Conservation (phyloP, 169 alveolate genomes). For the Perkinsus olseni region DNA sequence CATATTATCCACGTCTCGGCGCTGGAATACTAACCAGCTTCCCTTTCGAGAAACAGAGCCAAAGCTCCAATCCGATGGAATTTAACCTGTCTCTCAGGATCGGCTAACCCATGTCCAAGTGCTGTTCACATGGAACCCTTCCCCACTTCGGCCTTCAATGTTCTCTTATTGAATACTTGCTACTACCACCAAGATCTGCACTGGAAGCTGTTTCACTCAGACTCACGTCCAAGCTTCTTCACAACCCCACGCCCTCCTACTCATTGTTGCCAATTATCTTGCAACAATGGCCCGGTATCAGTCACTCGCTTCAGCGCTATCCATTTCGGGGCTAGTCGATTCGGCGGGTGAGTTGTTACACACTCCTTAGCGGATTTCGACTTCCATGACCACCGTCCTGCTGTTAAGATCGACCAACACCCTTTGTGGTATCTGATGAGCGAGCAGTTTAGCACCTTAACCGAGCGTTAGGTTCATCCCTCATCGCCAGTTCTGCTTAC, state of each 20-base stretch:
- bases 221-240: constrained; percentile 77
- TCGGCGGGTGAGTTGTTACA: constrained; percentile 84
- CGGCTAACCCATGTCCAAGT: constrained; percentile 82
- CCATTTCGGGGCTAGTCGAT: constrained; percentile 79
- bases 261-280: constrained; percentile 52
- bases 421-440: constrained; percentile 80
- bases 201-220: constrained; percentile 78
- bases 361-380: constrained; percentile 86
- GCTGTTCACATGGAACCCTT: constrained; percentile 83
- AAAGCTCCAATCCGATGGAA: constrained; percentile 28
- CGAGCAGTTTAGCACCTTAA: constrained; percentile 80
- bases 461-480: constrained; percentile 82
- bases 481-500: constrained; percentile 87
- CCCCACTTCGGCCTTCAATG: constrained; percentile 87
- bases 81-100: constrained; percentile 73
- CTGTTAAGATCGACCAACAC: constrained; percentile 75
- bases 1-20: constrained; percentile 57
- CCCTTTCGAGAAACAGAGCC: constrained; percentile 66
- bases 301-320: constrained; percentile 80
- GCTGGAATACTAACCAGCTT: constrained; percentile 73
- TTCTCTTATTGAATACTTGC: constrained; percentile 80
- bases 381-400: constrained; percentile 88
- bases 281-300: constrained; percentile 69
- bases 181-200: constrained; percentile 90
- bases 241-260: constrained; percentile 84